Percentiles rank a stretch among this genome's conserved stretches.
Evolutionary conservation across 2,329 filamentous ascomycete species (phyloP).

Genomic region (Fusarium chuoi): DNA sequence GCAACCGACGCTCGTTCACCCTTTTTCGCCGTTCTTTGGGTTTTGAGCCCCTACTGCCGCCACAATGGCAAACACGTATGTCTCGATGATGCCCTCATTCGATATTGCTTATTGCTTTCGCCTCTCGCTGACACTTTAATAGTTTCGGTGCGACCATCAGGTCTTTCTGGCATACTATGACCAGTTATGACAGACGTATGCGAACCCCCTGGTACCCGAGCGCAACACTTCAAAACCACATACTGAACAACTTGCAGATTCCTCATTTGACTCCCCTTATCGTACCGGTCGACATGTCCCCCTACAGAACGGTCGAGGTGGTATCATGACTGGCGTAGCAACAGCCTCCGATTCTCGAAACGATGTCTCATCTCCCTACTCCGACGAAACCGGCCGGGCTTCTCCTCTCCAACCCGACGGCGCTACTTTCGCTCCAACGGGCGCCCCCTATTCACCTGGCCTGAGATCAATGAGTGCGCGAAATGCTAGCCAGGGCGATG

Average conservation of each 20-base stretch:
- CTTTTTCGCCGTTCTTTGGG: slow-evolving; percentile 30
- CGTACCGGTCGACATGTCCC: slow-evolving; percentile 91
- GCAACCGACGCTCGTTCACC: slow-evolving; percentile 29
- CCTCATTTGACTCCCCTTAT: slow-evolving; percentile 91
- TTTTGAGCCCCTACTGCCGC: slow-evolving; percentile 33
- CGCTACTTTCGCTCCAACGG: slow-evolving; percentile 60
- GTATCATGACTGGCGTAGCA: slow-evolving; percentile 85
- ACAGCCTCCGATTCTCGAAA: slow-evolving; percentile 89
- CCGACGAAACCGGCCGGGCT: slow-evolving; percentile 72
- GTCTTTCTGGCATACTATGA: slow-evolving; percentile 95
- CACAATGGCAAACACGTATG: slow-evolving; percentile 48
- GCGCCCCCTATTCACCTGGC: slow-evolving; percentile 87
- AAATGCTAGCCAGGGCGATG: slow-evolving; percentile 70
- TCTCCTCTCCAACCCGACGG: slow-evolving; percentile 56
- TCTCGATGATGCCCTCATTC: slow-evolving; percentile 1
- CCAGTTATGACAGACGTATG: slow-evolving; percentile 75
- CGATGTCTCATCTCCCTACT: slow-evolving; percentile 83
- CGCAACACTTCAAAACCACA: slow-evolving; percentile 1
- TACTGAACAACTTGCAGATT: slow-evolving; percentile 68
- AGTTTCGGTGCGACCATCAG: slow-evolving; percentile 80
- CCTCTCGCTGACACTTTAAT: slow-evolving; percentile 31
- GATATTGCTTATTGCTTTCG: background rate
- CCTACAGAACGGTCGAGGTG: slow-evolving; percentile 82
- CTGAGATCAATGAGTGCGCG: slow-evolving; percentile 81
- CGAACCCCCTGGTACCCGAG: slow-evolving; percentile 8